These are phyloP conservation scores for Chlorociboria aeruginascens DNA, from an alignment of 495 filamentous ascomycete species.

Conservation along the genomic window DNA sequence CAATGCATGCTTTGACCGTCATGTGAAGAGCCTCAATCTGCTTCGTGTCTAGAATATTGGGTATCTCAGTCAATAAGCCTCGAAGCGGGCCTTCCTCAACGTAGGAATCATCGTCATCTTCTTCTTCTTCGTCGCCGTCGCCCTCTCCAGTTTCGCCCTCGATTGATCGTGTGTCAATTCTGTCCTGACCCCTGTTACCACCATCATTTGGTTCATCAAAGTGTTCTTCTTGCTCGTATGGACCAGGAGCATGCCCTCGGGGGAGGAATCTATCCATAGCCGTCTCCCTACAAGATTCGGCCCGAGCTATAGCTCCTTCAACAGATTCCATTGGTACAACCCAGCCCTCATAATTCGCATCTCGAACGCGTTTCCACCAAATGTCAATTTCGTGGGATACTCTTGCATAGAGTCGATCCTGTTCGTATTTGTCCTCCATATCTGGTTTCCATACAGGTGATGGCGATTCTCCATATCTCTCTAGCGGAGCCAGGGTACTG, in stretches of 20 bases:
- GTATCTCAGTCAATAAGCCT: conserved; percentile 81
- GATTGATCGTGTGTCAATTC: conserved; percentile 46
- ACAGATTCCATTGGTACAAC: conserved; percentile 37
- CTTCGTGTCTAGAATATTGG: conserved; percentile 81
- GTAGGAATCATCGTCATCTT: conserved; percentile 67
- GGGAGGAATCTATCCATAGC: conserved; percentile 33
- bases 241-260: conserved; percentile 20
- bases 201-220: conserved; percentile 32
- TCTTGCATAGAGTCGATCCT: conserved; percentile 37
- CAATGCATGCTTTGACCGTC: conserved; percentile 85
- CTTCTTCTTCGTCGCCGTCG: conserved; percentile 59
- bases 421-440: conserved; percentile 29
- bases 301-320: conserved; percentile 36
- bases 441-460: conserved; percentile 18
- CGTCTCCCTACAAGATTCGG: conserved; percentile 35
- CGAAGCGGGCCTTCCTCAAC: conserved; percentile 76
- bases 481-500: background rate
- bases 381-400: conserved; percentile 44
- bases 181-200: conserved; percentile 30
- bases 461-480: conserved; percentile 7
- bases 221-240: conserved; percentile 43
- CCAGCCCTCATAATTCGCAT: conserved; percentile 41
- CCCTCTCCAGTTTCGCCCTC: conserved; percentile 37
- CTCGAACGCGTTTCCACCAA: conserved; percentile 43
- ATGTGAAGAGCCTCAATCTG: conserved; percentile 93